Percentiles rank a stretch among this genome's conserved stretches.
phyloP scores from a whole-genome alignment of 805 yeast species.

The Cyberlindnera americana region DNA sequence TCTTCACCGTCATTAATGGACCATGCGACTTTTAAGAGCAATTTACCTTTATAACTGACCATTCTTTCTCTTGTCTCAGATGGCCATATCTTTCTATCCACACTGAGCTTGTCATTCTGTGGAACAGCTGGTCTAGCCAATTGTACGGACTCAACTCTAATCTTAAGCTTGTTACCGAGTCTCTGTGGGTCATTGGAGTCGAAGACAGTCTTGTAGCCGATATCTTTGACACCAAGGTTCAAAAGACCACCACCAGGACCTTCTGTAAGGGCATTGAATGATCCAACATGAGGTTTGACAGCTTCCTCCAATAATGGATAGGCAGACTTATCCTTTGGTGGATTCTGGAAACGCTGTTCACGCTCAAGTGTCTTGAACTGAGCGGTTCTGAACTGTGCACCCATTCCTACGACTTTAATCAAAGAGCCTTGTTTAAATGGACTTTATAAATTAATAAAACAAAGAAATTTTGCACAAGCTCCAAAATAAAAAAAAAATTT shows the following conservation, averaged over 20 bases:
- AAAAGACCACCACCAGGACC: conserved; percentile 84
- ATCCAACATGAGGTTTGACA: conserved; percentile 91
- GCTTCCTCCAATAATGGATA: conserved; percentile 85
- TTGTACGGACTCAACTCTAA: conserved; percentile 88
- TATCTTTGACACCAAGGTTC: conserved; percentile 82
- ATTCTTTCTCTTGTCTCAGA: conserved; percentile 88
- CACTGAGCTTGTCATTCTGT: conserved; percentile 63
- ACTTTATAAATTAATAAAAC: too few relatives aligned
- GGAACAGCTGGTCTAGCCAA: conserved; percentile 81
- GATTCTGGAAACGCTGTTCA: conserved; percentile 79
- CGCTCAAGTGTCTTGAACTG: conserved; percentile 73
- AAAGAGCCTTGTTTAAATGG: background rate
- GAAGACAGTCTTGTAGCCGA: conserved; percentile 80
- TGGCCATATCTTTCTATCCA: conserved; percentile 78
- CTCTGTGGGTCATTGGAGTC: conserved; percentile 69
- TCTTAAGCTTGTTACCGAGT: conserved; percentile 78
- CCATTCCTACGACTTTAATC: too few relatives aligned
- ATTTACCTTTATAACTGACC: conserved; percentile 73
- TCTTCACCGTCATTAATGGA: conserved; percentile 86
- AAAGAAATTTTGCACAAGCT: too few relatives aligned
- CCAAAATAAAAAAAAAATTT: too few relatives aligned
- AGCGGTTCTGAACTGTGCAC: conserved; percentile 35
- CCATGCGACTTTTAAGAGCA: conserved; percentile 80
- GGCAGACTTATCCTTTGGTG: conserved; percentile 82
- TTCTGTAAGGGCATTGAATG: conserved; percentile 91